Percentiles rank a stretch among this genome's conserved stretches.
Evolutionary conservation across 495 filamentous ascomycete genomes (phyloP).

Genomic region (Daldinia bambusicola): DNA sequence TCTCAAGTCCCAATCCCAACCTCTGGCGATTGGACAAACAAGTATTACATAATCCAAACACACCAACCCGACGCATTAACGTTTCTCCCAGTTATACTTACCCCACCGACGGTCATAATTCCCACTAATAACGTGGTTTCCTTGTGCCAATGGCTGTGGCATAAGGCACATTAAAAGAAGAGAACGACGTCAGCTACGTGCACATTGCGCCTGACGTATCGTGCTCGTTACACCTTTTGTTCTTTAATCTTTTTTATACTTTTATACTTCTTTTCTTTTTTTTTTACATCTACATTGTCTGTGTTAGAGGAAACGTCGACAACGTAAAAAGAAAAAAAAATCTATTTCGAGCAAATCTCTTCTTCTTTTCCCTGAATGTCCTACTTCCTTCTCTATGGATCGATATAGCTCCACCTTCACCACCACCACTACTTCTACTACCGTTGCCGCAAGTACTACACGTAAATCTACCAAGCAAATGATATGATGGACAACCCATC

Average conservation of each 20-base stretch:
- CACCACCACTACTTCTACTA: background rate
- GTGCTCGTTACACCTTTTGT: background rate
- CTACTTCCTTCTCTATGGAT: conserved; percentile 36
- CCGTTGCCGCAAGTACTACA: conserved; percentile 16
- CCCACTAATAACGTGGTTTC: conserved; percentile 7
- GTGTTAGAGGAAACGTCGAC: too few relatives aligned
- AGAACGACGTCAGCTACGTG: conserved; percentile 3
- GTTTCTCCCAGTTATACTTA: conserved; percentile 14
- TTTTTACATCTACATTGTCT: too few relatives aligned
- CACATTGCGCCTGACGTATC: background rate
- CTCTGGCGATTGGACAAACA: background rate
- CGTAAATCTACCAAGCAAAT: conserved; percentile 30
- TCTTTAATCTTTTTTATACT: too few relatives aligned
- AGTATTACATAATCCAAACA: conserved; percentile 4
- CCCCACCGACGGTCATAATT: background rate
- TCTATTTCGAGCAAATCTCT: background rate
- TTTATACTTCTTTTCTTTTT: too few relatives aligned
- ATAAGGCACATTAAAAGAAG: background rate
- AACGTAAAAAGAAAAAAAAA: too few relatives aligned
- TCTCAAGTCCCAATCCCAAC: background rate
- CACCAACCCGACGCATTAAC: conserved; percentile 14
- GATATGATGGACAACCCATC: conserved; percentile 61
- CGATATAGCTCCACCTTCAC: conserved; percentile 5
- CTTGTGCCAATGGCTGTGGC: background rate
- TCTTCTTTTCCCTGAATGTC: background rate